Evolutionary conservation across 805 yeast species (phyloP).

Genomic region (Candida oleophila): DNA sequence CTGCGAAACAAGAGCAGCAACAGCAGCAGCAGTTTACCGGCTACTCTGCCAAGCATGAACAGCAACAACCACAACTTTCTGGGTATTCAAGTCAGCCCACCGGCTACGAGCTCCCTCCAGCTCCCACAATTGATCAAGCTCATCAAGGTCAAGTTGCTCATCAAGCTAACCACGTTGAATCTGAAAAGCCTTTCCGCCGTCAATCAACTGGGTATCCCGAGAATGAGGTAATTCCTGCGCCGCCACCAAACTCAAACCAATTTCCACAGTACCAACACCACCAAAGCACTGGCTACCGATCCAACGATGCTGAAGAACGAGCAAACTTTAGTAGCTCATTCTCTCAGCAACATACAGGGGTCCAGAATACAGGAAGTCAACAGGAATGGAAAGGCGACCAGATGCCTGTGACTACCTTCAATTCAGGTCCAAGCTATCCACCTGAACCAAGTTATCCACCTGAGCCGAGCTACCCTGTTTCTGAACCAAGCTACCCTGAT

Average conservation of each 20-base stretch:
- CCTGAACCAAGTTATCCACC: slow-evolving; percentile 1
- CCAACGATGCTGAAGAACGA: slow-evolving; percentile 2
- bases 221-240: not conserved
- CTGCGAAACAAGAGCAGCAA: slow-evolving; percentile 5
- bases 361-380: not conserved
- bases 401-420: not conserved
- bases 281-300: slow-evolving; percentile 2
- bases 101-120: too few species aligned
- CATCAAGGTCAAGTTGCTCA: too few species aligned
- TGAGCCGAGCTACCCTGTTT: not conserved
- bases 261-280: not conserved
- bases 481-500: slow-evolving; percentile 2
- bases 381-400: not conserved
- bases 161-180: too few species aligned
- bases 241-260: not conserved
- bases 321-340: too few species aligned
- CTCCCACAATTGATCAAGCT: too few species aligned
- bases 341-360: too few species aligned
- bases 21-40: slow-evolving; percentile 2
- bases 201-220: not conserved
- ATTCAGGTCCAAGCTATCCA: not conserved
- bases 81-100: not conserved
- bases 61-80: not conserved
- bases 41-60: not conserved
- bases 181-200: not conserved